A percentile compares a stretch with the other conserved stretches of the same genome.
Evolutionary conservation across 805 yeast genomes (phyloP).

Genomic region (Cyberlindnera misumaiensis): DNA sequence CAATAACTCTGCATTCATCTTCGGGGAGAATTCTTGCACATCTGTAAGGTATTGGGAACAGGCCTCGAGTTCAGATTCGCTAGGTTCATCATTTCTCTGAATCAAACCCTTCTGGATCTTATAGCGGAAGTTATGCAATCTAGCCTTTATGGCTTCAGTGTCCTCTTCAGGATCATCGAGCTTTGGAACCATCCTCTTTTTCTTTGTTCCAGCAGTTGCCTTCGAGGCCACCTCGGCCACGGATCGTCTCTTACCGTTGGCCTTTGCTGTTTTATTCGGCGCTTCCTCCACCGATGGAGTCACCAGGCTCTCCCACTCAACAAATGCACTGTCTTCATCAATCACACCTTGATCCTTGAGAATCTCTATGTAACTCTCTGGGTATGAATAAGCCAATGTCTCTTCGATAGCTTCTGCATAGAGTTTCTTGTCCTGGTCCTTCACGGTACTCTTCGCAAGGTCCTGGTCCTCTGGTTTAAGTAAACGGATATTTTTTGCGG

Average conservation of each 20-base stretch:
- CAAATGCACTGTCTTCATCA: neutral
- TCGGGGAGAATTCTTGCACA: conserved; percentile 33
- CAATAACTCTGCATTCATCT: conserved; percentile 33
- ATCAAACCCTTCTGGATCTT: conserved; percentile 42
- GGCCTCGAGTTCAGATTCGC: conserved; percentile 29
- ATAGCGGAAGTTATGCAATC: conserved; percentile 30
- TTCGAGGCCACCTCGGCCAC: neutral
- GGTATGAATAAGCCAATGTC: neutral
- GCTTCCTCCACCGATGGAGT: neutral
- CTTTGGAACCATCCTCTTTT: neutral
- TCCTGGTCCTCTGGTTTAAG: neutral
- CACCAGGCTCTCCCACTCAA: neutral
- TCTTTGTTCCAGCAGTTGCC: neutral
- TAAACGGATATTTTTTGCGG: neutral
- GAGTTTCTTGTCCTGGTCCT: too few species aligned
- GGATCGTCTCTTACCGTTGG: neutral
- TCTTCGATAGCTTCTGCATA: neutral
- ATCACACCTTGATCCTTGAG: neutral
- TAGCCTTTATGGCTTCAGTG: conserved; percentile 2
- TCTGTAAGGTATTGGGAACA: conserved; percentile 29
- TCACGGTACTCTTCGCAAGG: neutral
- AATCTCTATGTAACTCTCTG: neutral
- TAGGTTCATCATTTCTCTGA: conserved; percentile 35
- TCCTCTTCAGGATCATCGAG: conserved; percentile 1
- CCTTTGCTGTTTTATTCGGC: neutral